A percentile compares a stretch with the other conserved stretches of the same genome.
These are phyloP conservation scores for Pulveroboletus ravenelii DNA, from an alignment of 768 basidiomycete species.

Conservation along the genomic window DNA sequence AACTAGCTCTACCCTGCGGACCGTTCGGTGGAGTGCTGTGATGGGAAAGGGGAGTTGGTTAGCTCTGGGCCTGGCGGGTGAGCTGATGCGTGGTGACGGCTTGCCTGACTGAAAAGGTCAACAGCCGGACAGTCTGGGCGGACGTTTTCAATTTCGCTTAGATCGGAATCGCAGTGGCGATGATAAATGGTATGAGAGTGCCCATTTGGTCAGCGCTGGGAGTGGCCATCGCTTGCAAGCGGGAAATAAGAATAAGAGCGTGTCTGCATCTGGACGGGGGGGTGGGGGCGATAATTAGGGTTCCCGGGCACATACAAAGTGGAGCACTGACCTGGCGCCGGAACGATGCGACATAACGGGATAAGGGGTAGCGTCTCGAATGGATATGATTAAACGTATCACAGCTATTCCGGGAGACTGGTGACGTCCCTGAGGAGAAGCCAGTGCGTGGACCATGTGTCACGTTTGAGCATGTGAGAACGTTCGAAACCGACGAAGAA, in stretches of 20 bases:
- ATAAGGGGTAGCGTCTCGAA: constrained; percentile 6
- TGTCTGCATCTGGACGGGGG: background rate
- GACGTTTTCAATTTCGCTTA: constrained; percentile 27
- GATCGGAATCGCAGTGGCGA: constrained; percentile 27
- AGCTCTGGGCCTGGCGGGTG: background rate
- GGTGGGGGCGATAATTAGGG: background rate
- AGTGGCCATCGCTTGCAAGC: background rate
- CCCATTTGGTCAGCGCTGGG: background rate
- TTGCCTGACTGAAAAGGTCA: background rate
- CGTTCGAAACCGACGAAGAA: background rate
- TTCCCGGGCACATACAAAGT: background rate
- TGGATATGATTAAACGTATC: constrained; percentile 9
- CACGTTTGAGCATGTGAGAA: constrained; percentile 12
- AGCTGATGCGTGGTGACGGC: background rate
- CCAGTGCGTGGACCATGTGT: constrained; percentile 13
- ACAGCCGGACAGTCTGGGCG: constrained; percentile 10
- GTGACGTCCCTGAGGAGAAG: constrained; percentile 17
- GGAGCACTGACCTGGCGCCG: constrained; percentile 1
- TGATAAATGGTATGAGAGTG: constrained; percentile 16
- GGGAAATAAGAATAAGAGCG: no score
- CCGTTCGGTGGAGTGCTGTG: background rate
- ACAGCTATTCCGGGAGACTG: constrained; percentile 14
- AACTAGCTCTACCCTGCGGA: background rate
- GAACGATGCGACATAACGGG: constrained; percentile 7
- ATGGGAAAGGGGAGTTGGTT: background rate